A percentile compares a stretch with the other conserved stretches of the same genome.
These are phyloP conservation scores for Candida dajiaensis DNA, from an alignment of 805 yeast genomes.

Conservation along the genomic window DNA sequence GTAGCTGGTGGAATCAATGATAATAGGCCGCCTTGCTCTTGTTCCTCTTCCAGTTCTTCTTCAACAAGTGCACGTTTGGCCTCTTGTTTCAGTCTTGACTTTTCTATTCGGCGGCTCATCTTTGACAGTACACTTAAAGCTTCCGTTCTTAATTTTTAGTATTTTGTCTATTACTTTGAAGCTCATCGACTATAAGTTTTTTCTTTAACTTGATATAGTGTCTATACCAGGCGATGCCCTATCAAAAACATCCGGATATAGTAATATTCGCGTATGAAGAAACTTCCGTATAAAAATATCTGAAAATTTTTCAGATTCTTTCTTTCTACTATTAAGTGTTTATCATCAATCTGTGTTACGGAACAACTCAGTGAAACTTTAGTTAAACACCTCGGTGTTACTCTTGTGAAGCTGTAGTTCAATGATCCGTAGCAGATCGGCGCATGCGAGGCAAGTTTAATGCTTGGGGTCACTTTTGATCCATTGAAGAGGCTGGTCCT, in stretches of 20 bases:
- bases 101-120: constrained; percentile 22
- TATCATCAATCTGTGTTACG: constrained; percentile 47
- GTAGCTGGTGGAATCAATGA: constrained; percentile 15
- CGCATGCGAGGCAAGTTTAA: constrained; percentile 41
- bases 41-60: constrained; percentile 3
- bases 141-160: too few relatives aligned
- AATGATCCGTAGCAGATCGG: constrained; percentile 48
- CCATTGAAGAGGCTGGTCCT: constrained; percentile 20
- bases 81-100: constrained; percentile 11
- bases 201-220: constrained; percentile 1
- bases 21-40: constrained; percentile 4
- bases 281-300: background rate
- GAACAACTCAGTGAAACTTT: constrained; percentile 33
- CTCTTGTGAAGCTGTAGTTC: constrained; percentile 18
- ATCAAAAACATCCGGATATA: constrained; percentile 4
- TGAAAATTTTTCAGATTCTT: constrained; percentile 9
- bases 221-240: constrained; percentile 6
- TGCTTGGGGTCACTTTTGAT: constrained; percentile 22
- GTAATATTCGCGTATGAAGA: background rate
- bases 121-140: background rate
- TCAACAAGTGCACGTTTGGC: constrained; percentile 3
- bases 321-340: constrained; percentile 2
- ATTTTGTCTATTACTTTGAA: too few relatives aligned
- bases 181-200: background rate
- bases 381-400: constrained; percentile 20